Base-by-base conservation (phyloP, 108 stramenopile species). In the Aurantiochytrium sp. region DNA sequence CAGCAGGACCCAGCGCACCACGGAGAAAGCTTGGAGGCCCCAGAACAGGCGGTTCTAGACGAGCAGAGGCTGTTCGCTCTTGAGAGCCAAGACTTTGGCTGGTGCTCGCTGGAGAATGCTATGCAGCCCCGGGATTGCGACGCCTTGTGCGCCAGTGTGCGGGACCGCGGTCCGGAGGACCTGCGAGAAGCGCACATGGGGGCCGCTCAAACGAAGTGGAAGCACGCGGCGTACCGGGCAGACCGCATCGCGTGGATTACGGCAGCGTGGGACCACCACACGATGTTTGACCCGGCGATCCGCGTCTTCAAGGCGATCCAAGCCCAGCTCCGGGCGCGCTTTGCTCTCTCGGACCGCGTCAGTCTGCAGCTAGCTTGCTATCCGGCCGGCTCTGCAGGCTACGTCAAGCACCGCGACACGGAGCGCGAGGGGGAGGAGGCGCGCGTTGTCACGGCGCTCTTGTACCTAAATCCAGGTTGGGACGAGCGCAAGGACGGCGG, bases 281-380 rank as follows among this genome's bases (percentile, higher is more conserved):
- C 73, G 32, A 81, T 81, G 73, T 81, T 81, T 30, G 21, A 22
- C 17, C 15, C 59, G 10, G 59, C 59, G 0, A 34, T 65, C 22
- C 39, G 45, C 12, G 42, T 81, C 42, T 81, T 81, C 39, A 48
- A 41, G 73, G 19, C 6, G 15, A 6, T 81, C 17, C 39, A 81
- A 1, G 39, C 19, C 27, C 42, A 81, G 73, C 4, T 81, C 6
- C 42, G 42, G 21, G 30, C 8, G n/a, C n/a, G 45, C n/a, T 81
- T 81, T 30, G 24, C 42, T 37, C 73, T 81, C 10, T 48, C 42
- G 1, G 73, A 48, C 3, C 39, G 45, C n/a, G 73, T 81, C n/a
- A 81, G 73, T 81, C n/a, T 81, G 12, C 73, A 81, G 45, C 45
- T 81, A 21, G 73, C 73, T 6, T 81, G 45, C 2, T 81, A 81